Evolutionary conservation across 164 flowering plant genomes (phyloP), one percentile per base, ranked within the genome.

Genomic region (Paratinospora sagittata): DNA sequence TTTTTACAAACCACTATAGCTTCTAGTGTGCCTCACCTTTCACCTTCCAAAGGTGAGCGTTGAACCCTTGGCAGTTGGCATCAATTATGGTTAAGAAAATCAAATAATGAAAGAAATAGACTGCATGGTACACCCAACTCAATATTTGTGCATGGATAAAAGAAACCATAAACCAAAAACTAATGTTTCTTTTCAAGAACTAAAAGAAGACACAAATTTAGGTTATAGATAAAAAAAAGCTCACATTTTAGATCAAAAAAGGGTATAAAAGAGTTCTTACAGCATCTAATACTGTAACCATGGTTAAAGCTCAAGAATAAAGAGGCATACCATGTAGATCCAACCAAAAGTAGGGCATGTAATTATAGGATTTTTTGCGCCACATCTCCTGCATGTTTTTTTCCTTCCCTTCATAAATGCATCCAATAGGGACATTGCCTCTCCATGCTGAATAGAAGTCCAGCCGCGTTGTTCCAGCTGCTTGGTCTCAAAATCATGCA

Each of bases 281-380:
- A 8, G 45, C 45, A 41, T 41, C 45, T 41, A 41, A 41, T 41
- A 41, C 9, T 1, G 4, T 41, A 4, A 52, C 60, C 60, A 52
- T 16, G 7, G 23, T 52, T n/a, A 19, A 52, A 52, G 65, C 26
- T 21, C 36, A 21, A 6, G 14, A 61, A 49, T 39, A 47, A 27
- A 30, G 49, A 43, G 33, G 33, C 70, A 66, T 90, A 95, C 99
- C 98, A 70, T 73, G 72, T 83, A 78, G 72, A 95, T 73, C 99
- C 94, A 89, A 68, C 97, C 97, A 82, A 84, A 88, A 58, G 81
- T 85, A 62, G 97, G 98, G 67, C 83, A 84, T 16, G 65, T 81
- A 66, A 95, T 81, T 12, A 13, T 67, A 34, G 98, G 95, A 77
- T 76, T 84, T 60, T 74, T 82, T 3, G 79, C 76, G 0, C 55